Evolutionary conservation across 2,329 filamentous ascomycete species (phyloP).

Genomic region (Penicillium glabrum): DNA sequence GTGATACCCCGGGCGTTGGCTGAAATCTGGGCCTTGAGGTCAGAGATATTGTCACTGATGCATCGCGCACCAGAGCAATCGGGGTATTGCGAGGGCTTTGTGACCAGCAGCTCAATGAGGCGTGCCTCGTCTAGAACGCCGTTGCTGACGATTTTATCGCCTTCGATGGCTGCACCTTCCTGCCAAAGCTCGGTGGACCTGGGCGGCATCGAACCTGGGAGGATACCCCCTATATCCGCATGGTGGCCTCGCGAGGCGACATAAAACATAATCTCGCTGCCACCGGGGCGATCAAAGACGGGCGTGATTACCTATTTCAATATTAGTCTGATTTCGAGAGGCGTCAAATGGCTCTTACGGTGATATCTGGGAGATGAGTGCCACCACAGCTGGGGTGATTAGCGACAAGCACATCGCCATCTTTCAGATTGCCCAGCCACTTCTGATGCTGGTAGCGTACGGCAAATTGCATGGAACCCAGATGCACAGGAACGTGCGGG

Average conservation of each 20-base stretch:
- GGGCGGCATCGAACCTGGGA: constrained; percentile 78
- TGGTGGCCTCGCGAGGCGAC: constrained; percentile 79
- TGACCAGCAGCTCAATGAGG: constrained; percentile 69
- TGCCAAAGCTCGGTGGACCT: constrained; percentile 49
- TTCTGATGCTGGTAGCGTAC: constrained; percentile 76
- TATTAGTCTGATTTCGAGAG: background rate
- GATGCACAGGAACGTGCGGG: constrained; percentile 76
- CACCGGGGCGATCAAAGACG: constrained; percentile 63
- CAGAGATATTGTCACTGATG: constrained; percentile 79
- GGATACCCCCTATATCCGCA: constrained; percentile 80
- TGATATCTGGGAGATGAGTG: constrained; percentile 81
- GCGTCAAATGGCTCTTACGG: constrained; percentile 41
- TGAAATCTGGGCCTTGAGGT: constrained; percentile 82
- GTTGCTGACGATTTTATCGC: constrained; percentile 67
- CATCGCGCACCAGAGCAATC: constrained; percentile 78
- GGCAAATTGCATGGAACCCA: constrained; percentile 84
- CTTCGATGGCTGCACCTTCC: constrained; percentile 49
- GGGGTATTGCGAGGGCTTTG: constrained; percentile 71
- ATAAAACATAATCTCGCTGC: constrained; percentile 76
- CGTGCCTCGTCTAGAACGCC: constrained; percentile 77
- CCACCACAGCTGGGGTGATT: constrained; percentile 84
- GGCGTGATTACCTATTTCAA: constrained; percentile 62
- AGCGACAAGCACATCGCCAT: constrained; percentile 77
- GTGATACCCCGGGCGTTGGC: constrained; percentile 85
- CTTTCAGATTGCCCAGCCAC: constrained; percentile 75